Evolutionary conservation across 2,329 filamentous ascomycete genomes (phyloP).

Genomic region (Aspergillus aculeatinus): DNA sequence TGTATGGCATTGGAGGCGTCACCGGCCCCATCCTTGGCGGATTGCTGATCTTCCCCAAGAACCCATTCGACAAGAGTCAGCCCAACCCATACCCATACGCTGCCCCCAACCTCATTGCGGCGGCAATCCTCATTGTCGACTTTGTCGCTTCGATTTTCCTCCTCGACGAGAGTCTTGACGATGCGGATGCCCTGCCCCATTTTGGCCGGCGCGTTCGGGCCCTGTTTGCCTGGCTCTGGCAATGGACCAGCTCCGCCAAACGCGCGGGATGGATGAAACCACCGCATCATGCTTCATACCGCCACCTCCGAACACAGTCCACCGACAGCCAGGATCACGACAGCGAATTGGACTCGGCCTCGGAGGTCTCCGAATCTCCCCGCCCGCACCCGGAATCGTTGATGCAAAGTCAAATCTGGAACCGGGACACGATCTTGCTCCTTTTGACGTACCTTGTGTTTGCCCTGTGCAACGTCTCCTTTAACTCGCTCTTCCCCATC

Average conservation of each 20-base stretch:
- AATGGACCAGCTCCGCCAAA: constrained; percentile 59
- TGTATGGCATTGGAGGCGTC: constrained; percentile 94
- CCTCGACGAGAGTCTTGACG: constrained; percentile 81
- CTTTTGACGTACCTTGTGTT: constrained; percentile 88
- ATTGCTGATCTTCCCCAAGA: constrained; percentile 66
- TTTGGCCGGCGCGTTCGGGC: constrained; percentile 58
- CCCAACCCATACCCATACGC: constrained; percentile 74
- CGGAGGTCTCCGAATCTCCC: constrained; percentile 37
- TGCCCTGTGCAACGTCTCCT: constrained; percentile 89
- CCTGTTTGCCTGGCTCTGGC: constrained; percentile 68
- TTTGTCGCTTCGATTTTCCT: constrained; percentile 74
- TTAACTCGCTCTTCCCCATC: constrained; percentile 92
- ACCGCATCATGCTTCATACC: constrained; percentile 27
- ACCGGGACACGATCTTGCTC: constrained; percentile 76
- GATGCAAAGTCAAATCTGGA: constrained; percentile 63
- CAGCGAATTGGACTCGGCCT: constrained; percentile 47
- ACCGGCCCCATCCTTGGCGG: constrained; percentile 91
- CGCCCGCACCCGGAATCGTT: constrained; percentile 50
- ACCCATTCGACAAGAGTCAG: constrained; percentile 53
- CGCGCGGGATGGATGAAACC: constrained; percentile 60
- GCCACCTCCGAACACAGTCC: constrained; percentile 27
- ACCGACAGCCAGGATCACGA: constrained; percentile 37
- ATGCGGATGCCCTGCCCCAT: constrained; percentile 60
- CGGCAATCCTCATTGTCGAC: constrained; percentile 68
- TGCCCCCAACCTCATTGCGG: constrained; percentile 76